Conservation (phyloP, 768 basidiomycete genomes). For the Suillus bovinus region DNA sequence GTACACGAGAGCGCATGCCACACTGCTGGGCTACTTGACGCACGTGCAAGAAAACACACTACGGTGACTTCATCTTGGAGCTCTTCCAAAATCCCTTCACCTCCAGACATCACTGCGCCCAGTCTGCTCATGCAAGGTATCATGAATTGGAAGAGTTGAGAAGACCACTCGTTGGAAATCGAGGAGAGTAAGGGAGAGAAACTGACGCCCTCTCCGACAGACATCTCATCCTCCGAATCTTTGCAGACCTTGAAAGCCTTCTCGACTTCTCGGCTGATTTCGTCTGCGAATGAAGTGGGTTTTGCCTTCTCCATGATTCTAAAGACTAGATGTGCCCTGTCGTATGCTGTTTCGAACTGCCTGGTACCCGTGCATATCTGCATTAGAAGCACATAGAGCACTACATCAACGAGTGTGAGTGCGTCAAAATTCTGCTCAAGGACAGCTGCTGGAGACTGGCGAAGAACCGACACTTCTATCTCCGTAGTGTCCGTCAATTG, state of each 20-base stretch:
- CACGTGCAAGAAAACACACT: background rate
- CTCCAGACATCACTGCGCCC: no score
- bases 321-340: background rate
- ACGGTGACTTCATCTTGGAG: no score
- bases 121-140: no score
- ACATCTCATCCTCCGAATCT: background rate
- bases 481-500: background rate
- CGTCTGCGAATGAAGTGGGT: background rate
- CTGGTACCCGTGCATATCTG: background rate
- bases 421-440: no score
- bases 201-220: background rate
- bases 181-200: no score
- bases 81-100: no score
- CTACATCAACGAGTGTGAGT: no score
- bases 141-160: no score
- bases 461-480: background rate
- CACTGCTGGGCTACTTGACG: background rate
- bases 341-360: background rate
- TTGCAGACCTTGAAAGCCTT: background rate
- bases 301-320: slow-evolving; percentile 1
- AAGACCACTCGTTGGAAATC: no score
- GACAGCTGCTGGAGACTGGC: background rate
- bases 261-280: background rate
- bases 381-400: no score
- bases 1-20: background rate